A percentile compares a stretch with the other conserved stretches of the same genome.
Evolutionary conservation across 768 basidiomycete species (phyloP).

Genomic region (Galerina sulciceps): DNA sequence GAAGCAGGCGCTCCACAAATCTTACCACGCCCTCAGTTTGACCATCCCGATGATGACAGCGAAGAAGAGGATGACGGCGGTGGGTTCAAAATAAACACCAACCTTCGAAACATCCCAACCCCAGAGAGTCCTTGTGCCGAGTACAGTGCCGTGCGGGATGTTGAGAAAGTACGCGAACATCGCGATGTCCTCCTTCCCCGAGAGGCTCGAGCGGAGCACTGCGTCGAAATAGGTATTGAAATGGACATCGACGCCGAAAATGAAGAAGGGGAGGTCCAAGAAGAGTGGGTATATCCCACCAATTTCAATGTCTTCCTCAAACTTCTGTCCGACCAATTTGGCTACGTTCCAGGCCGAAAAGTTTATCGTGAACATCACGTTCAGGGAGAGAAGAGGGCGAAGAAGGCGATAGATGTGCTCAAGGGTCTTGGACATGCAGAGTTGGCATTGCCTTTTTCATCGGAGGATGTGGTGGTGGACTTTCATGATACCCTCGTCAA

Average conservation of each 20-base stretch:
- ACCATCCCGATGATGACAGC: not conserved
- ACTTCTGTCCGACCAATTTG: not conserved
- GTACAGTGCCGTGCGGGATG: not conserved
- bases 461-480: not conserved
- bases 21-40: not conserved
- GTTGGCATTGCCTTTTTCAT: not conserved
- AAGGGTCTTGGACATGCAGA: not conserved
- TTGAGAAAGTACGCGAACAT: not conserved
- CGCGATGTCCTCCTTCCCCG: not conserved
- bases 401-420: not conserved
- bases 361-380: not conserved
- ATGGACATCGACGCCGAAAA: not conserved
- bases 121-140: not conserved
- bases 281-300: not conserved
- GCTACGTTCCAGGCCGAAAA: not conserved
- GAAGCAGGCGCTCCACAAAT: not conserved
- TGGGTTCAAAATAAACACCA: too few relatives aligned
- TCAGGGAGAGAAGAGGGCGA: not conserved
- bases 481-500: not conserved
- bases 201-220: too few relatives aligned
- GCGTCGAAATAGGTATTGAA: too few relatives aligned
- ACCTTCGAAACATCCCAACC: not conserved
- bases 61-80: not conserved
- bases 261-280: too few relatives aligned
- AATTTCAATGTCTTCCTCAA: not conserved